Evolutionary conservation across 768 basidiomycete genomes (phyloP), one percentile per base, ranked within the genome.

Genomic region (Lyophyllum decastes): DNA sequence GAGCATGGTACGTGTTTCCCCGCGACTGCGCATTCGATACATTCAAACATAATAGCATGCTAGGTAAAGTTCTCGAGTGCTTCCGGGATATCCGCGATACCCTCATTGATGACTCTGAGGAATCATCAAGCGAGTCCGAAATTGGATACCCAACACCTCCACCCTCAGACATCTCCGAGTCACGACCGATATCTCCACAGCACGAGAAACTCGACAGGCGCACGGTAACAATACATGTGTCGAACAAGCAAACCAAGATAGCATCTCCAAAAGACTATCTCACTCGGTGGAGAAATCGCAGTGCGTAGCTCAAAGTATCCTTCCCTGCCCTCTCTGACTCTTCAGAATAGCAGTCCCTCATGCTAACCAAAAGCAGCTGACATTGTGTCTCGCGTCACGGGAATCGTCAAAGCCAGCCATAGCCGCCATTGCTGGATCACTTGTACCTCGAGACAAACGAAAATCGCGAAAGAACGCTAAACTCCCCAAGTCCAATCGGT

Each of bases 111-210:
- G 59, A 52, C 21, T 54, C 57, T 27, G 61, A 61, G 8, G 64
- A 66, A 41, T 57, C 61, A 27, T 65, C 64, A 16, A 60, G 61
- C 16, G 66, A 65, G 48, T 82, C 83, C 19, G 88, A 89, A 54
- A 70, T 82, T 2, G 82, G 85, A 64, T 91, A 86, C 68, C 91
- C 84, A 44, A 92, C 90, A 0, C 91, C 90, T n/a, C 91, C 90
- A 2, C 74, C 81, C 17, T 92, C 90, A 8, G 90, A 90, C 68
- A 80, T 79, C 64, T 84, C 88, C 24, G 83, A 81, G 24, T 89
- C 89, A 11, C 77, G 85, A 55, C 78, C 86, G 26, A 72, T 85
- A 24, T 87, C 87, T 2, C 87, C 88, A 10, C 78, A 73, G 52
- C 58, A 66, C 27, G 57, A 55, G 26, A 9, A 57, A 10, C 52